These are phyloP conservation scores for Ambrosiella xylebori DNA, from an alignment of 2,329 filamentous ascomycete genomes.

Conservation along the genomic window DNA sequence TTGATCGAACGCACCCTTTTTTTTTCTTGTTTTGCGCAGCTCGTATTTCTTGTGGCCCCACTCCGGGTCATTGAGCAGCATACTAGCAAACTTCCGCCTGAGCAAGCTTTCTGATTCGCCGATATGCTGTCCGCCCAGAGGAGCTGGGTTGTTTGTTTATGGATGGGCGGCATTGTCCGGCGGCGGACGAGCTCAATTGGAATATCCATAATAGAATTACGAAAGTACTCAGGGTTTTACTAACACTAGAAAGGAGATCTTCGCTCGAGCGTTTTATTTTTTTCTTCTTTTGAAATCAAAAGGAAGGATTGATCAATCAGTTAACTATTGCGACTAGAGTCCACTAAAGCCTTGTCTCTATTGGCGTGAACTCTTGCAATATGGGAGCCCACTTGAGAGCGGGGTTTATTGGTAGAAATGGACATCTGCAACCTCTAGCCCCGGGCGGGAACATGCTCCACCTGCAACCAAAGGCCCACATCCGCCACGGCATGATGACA, in stretches of 20 bases:
- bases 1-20: not conserved
- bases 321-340: too few relatives aligned
- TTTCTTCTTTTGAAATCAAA: too few relatives aligned
- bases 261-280: too few relatives aligned
- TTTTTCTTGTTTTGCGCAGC: not conserved
- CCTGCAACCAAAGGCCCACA: not conserved
- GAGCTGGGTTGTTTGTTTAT: not conserved
- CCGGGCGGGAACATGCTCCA: not conserved
- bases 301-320: too few relatives aligned
- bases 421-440: not conserved
- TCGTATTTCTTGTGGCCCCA: not conserved
- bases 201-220: not conserved
- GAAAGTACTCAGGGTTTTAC: not conserved
- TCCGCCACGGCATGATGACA: not conserved
- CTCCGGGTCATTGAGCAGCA: not conserved
- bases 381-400: not conserved
- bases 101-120: not conserved
- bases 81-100: not conserved
- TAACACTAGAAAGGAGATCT: too few relatives aligned
- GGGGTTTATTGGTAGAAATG: not conserved
- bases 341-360: not conserved
- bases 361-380: not conserved
- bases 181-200: not conserved
- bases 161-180: not conserved
- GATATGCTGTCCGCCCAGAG: not conserved